Base-by-base conservation (phyloP, 192 early-diverging fungal genomes). In the Linnemannia exigua region DNA sequence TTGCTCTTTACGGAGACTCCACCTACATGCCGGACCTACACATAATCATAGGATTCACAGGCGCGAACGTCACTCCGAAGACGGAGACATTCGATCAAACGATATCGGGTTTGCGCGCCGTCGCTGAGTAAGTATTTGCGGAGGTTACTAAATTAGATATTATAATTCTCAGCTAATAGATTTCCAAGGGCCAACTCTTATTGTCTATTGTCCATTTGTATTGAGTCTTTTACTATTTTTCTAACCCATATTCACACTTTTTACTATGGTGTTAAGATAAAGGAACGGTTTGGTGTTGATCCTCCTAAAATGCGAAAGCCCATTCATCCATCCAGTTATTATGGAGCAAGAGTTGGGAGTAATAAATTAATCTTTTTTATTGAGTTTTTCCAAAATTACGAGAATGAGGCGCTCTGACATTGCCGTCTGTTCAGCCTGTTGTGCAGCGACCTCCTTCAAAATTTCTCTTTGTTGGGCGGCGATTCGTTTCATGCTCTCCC, bases 221-320 rank as follows among this genome's bases (percentile, higher is more conserved):
- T 71, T 37, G 70, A 38, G 25, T 71, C 70, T 14, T 71, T 71
- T 71, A 19, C 70, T 47, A n/a, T 71, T 38, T 47, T 71, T 22
- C n/a, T 71, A 41, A 71, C 70, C 5, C 44, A 71, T 5, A 71
- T 71, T 71, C 70, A 71, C 41, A 71, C 44, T 71, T 48, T 38
- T 71, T 71, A 41, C 70, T 47, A 71, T 71, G 70, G 70, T 71
- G 41, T 35, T 46, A 25, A 71, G 25, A 48, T 31, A 41, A 46
- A 47, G 11, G 70, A 71, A 7, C n/a, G 9, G 44, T 71, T 71
- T 47, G 44, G 44, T 47, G 17, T 48, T n/a, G 11, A 71, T 71
- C 17, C 38, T 44, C 70, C 19, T 71, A 28, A 38, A 25, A 22
- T 48, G 25, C 38, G n/a, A 41, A 41, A 71, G 44, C n/a, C n/a